Evolutionary conservation across 306 rosid species (phyloP), one percentile per base, ranked within the genome.

Genomic region (Aeschynomene evenia): DNA sequence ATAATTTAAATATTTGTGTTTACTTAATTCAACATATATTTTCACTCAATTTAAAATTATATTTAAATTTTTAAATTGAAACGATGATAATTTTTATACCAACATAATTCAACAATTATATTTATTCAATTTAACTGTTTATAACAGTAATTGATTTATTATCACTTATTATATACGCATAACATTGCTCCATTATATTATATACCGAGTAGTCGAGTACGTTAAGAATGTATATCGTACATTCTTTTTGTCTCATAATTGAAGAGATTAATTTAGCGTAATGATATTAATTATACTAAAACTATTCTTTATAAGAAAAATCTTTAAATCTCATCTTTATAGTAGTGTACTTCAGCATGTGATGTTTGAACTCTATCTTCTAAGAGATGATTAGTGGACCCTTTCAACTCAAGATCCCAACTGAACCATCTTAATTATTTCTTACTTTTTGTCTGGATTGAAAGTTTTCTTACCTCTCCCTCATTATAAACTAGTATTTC

Each of bases 321-420:
- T 21, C 50, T 14, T 29, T 29, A 15, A 53, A 22, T 23, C 34
- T 11, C 34, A 23, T 53, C 15, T 18, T 23, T 0, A 33, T 43
- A 26, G 7, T 5, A 20, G 59, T 26, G 68, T 43, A 54, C 64
- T 55, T 56, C 5, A 53, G 43, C 19, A 20, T 57, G 21, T 55
- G 31, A 42, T 26, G 6, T 55, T 39, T 69, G 14, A 36, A 55
- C 42, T 42, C 54, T 43, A 55, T 69, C 42, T 23, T 70, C 31
- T 65, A 57, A 43, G 23, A 45, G 2, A 19, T 61, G 39, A 46
- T 60, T 49, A 48, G 63, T 61, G 70, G 42, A 72, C 54, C 54
- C 63, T 72, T n/a, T 45, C 14, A 72, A 60, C 61, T 15, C 49
- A 22, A 15, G 48, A 58, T 71, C 45, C 49, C 18, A 45, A 9